Percentiles rank a stretch among this genome's conserved stretches.
Conservation (phyloP, 23 red algal species). For the Agarophyton chilense region DNA sequence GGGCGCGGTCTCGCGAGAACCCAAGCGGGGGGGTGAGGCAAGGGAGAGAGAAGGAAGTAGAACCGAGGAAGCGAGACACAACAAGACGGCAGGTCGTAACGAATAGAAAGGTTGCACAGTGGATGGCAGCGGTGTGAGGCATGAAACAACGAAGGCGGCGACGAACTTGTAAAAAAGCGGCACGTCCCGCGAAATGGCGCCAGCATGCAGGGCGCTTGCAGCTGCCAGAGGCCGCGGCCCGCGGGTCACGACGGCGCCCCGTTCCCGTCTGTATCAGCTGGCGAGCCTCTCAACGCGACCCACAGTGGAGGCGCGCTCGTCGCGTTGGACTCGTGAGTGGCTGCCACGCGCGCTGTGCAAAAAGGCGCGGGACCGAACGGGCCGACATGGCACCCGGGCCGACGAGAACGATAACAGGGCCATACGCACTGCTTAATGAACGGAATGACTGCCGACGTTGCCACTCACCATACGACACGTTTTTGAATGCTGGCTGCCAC, state of each 20-base stretch:
- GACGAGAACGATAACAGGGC: neutral
- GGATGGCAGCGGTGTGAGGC: neutral
- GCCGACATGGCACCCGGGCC: neutral
- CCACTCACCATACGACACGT: neutral
- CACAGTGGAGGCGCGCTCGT: too few relatives aligned
- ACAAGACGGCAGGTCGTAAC: neutral
- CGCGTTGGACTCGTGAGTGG: neutral
- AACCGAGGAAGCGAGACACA: neutral
- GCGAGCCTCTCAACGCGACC: too few relatives aligned
- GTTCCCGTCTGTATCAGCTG: neutral
- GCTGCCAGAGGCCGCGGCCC: neutral
- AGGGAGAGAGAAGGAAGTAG: neutral
- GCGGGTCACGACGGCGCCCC: neutral
- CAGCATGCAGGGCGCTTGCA: neutral
- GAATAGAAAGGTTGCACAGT: neutral
- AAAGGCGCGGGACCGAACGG: neutral
- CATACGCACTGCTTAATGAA: neutral
- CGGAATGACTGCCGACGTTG: neutral
- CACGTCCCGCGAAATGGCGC: constrained; percentile 38
- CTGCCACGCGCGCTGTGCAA: neutral
- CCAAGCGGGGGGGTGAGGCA: too few relatives aligned
- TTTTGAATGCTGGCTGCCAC: neutral
- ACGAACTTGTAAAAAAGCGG: constrained; percentile 5
- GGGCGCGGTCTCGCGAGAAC: neutral
- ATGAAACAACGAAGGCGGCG: too few relatives aligned